Evolutionary conservation across 192 early-diverging fungal species (phyloP), one percentile per base, ranked within the genome.

Genomic region (Coemansia sp.): DNA sequence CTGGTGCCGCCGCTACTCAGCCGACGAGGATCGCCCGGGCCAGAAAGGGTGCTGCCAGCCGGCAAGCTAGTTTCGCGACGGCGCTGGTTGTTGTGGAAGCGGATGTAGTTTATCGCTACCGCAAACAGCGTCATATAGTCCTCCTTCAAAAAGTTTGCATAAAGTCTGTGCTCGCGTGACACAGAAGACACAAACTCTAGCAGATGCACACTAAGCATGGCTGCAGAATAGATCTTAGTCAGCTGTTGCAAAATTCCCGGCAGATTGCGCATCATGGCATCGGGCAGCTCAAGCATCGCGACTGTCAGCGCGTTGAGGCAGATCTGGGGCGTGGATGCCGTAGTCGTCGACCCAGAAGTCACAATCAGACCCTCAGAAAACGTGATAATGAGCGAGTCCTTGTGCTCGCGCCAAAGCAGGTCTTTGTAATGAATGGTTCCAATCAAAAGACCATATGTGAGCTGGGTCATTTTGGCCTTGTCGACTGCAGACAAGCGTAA

Each of bases 101-200:
- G 75, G 18, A 98, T 93, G 73, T 96, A 95, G 56, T 92, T 90
- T 31, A 96, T 75, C 0, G 95, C 93, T 64, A 98, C 94, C 2
- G 88, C 91, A 87, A 98, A 97, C 17, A 99, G 86, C 32, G 87
- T 82, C 68, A 90, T 92, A 66, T 92, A 94, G 61, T 96, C 92
- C 17, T 77, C 71, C 20, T 87, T 88, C 0, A 86, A 90, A 48
- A 96, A 90, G 71, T 94, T 94, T 7, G 88, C 83, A 68, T 90
- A 90, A 4, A 99, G 73, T 25, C 79, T 76, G 18, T 90, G 93
- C 17, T 92, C 72, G 17, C 91, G 87, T 10, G 94, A 94, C 6
- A 99, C 77, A 0, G 89, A 87, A n/a, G 91, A 92, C 28, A 97
- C 81, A 80, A 96, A 97, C 77, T 96, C 94, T 28, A 99, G 79